phyloP scores from a whole-genome alignment of 345 rosid genomes.

The Psidium guajava region DNA sequence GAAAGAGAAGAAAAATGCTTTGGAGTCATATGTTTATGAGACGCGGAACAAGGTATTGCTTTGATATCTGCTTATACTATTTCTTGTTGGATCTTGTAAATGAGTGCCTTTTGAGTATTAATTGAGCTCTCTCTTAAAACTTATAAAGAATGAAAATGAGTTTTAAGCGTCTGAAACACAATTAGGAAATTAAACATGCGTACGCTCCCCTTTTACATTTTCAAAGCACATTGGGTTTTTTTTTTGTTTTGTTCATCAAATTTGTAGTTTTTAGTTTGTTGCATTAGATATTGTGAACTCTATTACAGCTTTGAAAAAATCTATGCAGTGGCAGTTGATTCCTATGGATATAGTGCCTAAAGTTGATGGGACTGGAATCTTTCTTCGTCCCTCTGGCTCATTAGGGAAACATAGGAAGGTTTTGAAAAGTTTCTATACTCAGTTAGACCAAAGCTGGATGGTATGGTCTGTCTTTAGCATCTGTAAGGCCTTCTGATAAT shows the following conservation, averaged over 20 bases:
- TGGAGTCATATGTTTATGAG: constrained; percentile 59
- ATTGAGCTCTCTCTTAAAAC: not conserved
- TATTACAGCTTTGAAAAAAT: not conserved
- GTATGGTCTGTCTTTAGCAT: not conserved
- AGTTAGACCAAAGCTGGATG: not conserved
- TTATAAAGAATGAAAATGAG: not conserved
- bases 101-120: not conserved
- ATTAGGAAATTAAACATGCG: not conserved
- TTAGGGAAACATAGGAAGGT: not conserved
- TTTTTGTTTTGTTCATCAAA: not conserved
- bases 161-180: not conserved
- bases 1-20: constrained; percentile 41
- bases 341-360: not conserved
- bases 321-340: not conserved
- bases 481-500: not conserved
- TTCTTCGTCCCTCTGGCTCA: not conserved
- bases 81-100: not conserved
- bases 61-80: not conserved
- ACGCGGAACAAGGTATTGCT: constrained; percentile 42
- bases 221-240: not conserved
- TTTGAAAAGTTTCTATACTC: not conserved
- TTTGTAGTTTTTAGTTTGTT: not conserved
- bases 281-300: not conserved
- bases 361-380: not conserved
- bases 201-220: not conserved